These are phyloP conservation scores for Aschersonia sp. DNA, from an alignment of 2,329 filamentous ascomycete genomes.

Conservation along the genomic window DNA sequence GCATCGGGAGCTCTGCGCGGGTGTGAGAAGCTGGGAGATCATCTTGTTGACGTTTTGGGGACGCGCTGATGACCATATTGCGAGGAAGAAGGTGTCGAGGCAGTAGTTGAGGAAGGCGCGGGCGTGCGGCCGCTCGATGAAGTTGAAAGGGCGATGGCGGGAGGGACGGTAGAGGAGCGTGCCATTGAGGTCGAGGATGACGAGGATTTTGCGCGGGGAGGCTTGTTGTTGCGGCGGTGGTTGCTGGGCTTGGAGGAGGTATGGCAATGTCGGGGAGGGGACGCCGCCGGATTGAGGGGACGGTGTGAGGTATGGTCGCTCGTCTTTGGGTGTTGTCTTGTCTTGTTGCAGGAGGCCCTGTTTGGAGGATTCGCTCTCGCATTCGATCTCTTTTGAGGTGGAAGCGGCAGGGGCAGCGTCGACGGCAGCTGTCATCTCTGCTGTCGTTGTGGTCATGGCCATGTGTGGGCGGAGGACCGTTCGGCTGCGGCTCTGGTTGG, in stretches of 20 bases:
- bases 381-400: background rate
- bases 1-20: conserved; percentile 36
- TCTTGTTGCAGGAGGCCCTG: no score
- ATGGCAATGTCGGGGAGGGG: conserved; percentile 44
- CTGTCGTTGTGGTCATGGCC: background rate
- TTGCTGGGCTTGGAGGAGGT: conserved; percentile 26
- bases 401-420: background rate
- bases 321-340: no score
- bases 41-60: conserved; percentile 58
- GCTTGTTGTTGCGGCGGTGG: no score
- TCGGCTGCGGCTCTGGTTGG: conserved; percentile 3
- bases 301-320: conserved; percentile 5
- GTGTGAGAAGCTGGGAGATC: conserved; percentile 48
- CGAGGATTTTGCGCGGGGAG: conserved; percentile 49
- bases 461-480: background rate
- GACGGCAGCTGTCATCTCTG: background rate
- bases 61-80: conserved; percentile 82
- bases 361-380: background rate
- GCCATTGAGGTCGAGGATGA: conserved; percentile 88
- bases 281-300: conserved; percentile 36
- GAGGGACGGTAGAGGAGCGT: conserved; percentile 65
- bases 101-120: conserved; percentile 58
- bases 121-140: conserved; percentile 55
- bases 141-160: conserved; percentile 29
- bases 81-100: conserved; percentile 60